These are phyloP conservation scores for Cyclaneusma minus DNA, from an alignment of 2,329 filamentous ascomycete genomes.

Conservation along the genomic window DNA sequence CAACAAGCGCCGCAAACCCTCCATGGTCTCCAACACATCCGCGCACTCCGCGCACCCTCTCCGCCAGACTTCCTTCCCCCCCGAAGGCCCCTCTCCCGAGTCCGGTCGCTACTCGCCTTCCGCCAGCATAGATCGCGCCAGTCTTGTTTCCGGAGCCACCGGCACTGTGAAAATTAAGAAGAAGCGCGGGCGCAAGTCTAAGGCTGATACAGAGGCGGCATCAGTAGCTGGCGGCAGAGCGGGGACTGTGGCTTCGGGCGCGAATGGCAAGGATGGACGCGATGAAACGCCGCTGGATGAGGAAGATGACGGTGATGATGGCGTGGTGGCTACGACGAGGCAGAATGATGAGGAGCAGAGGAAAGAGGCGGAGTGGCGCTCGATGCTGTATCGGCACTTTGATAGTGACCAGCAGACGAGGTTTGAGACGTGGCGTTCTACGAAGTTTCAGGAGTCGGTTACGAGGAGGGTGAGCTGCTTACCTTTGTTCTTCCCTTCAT, in stretches of 20 bases:
- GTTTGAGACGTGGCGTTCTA: conserved; percentile 56
- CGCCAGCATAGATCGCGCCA: conserved; percentile 43
- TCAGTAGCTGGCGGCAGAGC: conserved; percentile 27
- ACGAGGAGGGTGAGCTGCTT: conserved; percentile 44
- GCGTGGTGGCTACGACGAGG: conserved; percentile 41
- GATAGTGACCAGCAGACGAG: conserved; percentile 50
- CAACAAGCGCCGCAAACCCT: conserved; percentile 57
- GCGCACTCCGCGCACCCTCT: conserved; percentile 46
- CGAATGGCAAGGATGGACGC: conserved; percentile 24
- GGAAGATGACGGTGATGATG: conserved; percentile 29
- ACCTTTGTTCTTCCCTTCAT: not conserved
- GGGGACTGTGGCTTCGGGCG: conserved; percentile 26
- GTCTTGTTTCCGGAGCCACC: conserved; percentile 43
- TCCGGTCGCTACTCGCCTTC: conserved; percentile 31
- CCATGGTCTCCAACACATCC: conserved; percentile 40
- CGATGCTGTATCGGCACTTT: conserved; percentile 49
- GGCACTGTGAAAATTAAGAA: conserved; percentile 35
- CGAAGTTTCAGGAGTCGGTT: conserved; percentile 51
- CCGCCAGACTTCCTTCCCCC: conserved; percentile 69
- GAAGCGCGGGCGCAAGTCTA: conserved; percentile 47
- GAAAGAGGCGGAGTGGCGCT: conserved; percentile 38
- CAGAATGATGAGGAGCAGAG: conserved; percentile 57
- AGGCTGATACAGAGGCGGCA: conserved; percentile 34
- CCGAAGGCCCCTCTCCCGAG: conserved; percentile 30
- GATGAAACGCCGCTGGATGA: conserved; percentile 32